Conservation (phyloP, 345 rosid genomes). For the Lepidium aucheri region DNA sequence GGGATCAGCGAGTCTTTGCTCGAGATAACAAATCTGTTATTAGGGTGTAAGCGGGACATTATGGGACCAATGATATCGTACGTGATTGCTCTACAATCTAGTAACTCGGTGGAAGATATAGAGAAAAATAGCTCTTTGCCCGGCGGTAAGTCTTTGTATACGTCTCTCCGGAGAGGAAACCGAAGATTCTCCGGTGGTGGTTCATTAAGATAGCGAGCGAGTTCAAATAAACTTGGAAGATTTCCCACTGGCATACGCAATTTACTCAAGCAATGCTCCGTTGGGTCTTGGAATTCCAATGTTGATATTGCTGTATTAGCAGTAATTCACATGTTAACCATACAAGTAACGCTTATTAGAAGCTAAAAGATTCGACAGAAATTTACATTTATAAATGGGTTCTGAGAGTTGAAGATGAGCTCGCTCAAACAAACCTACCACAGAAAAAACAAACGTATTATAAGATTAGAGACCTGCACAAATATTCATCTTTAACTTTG, state of each 20-base stretch:
- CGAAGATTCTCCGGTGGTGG: conserved; percentile 85
- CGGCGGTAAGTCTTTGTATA: conserved; percentile 68
- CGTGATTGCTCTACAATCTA: conserved; percentile 63
- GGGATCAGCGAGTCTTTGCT: conserved; percentile 77
- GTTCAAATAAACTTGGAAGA: conserved; percentile 67
- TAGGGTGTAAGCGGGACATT: conserved; percentile 44
- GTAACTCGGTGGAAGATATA: conserved; percentile 44
- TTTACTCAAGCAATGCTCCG: conserved; percentile 63
- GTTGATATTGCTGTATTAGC: conserved; percentile 44
- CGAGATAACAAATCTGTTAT: conserved; percentile 33
- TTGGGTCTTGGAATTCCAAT: conserved; percentile 83
- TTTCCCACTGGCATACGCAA: conserved; percentile 50
- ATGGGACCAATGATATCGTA: conserved; percentile 59
- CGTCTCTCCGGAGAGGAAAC: conserved; percentile 71
- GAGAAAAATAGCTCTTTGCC: conserved; percentile 83
- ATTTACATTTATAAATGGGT: conserved; percentile 53
- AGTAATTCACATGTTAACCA: background rate
- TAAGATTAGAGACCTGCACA: background rate
- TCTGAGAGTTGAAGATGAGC: conserved; percentile 50
- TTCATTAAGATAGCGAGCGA: conserved; percentile 77
- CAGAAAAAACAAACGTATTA: conserved; percentile 1
- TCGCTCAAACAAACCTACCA: conserved; percentile 35
- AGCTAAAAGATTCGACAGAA: background rate
- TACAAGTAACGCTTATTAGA: background rate
- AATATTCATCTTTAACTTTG: background rate